A percentile compares a stretch with the other conserved stretches of the same genome.
phyloP scores from a whole-genome alignment of 768 basidiomycete genomes.

The Leucocoprinus leucothites region DNA sequence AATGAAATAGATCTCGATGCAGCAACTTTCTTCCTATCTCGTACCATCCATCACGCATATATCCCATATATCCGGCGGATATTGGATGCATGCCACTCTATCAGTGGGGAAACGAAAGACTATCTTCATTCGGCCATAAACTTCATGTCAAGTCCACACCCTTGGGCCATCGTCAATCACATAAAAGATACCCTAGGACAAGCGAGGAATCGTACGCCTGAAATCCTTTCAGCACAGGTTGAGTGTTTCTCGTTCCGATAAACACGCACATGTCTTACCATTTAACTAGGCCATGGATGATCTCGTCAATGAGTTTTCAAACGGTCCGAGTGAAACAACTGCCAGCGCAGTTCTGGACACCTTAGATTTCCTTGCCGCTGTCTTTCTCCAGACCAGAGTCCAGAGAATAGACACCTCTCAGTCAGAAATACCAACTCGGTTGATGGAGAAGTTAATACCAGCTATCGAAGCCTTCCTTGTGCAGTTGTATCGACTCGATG shows the following conservation, averaged over 20 bases:
- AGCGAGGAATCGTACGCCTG: background rate
- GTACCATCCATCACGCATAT: slow-evolving; percentile 29
- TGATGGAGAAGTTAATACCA: background rate
- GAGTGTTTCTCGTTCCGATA: slow-evolving; percentile 1
- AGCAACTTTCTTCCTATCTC: slow-evolving; percentile 33
- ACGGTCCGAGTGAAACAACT: background rate
- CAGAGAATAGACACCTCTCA: background rate
- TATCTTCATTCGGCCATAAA: slow-evolving; percentile 15
- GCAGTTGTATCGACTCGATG: slow-evolving; percentile 2
- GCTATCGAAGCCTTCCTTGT: background rate
- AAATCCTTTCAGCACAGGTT: slow-evolving; percentile 8
- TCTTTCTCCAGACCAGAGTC: slow-evolving; percentile 34
- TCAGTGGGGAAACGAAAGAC: slow-evolving; percentile 7
- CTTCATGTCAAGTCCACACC: slow-evolving; percentile 19
- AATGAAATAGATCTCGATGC: slow-evolving; percentile 16
- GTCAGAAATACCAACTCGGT: background rate
- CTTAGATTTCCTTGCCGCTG: slow-evolving; percentile 37
- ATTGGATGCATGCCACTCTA: slow-evolving; percentile 15
- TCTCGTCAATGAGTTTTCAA: slow-evolving; percentile 5
- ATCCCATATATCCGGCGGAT: slow-evolving; percentile 27
- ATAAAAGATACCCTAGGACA: background rate
- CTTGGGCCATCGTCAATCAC: slow-evolving; percentile 7
- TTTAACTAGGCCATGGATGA: slow-evolving; percentile 9
- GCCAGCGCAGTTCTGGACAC: slow-evolving; percentile 31
- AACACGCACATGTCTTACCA: slow-evolving; percentile 8